Evolutionary conservation across 441 rosid species (phyloP).

Genomic region (Erodium moschatum): DNA sequence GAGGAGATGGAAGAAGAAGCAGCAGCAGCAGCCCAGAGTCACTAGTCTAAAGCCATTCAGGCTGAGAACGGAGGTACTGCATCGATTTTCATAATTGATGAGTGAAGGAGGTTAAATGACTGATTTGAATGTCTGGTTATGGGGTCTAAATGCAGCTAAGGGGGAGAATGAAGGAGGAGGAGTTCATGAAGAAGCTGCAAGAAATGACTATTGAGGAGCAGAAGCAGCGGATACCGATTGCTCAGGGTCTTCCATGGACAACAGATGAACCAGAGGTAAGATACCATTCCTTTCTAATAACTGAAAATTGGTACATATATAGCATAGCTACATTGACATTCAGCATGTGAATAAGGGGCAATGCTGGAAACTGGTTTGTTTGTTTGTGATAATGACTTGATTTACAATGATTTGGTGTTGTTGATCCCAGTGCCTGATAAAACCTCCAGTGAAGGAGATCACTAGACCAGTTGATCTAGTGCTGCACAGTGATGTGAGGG

Average conservation of each 20-base stretch:
- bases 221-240: constrained; percentile 62
- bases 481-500: constrained; percentile 70
- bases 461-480: constrained; percentile 66
- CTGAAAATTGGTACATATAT: neutral
- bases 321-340: neutral
- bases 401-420: constrained; percentile 11
- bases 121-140: constrained; percentile 16
- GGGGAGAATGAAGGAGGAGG: constrained; percentile 79
- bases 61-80: constrained; percentile 73
- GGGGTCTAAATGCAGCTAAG: constrained; percentile 47
- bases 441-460: constrained; percentile 61
- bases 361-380: neutral
- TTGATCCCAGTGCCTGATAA: constrained; percentile 49
- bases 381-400: no score
- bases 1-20: constrained; percentile 56
- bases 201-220: constrained; percentile 63
- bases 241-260: constrained; percentile 96
- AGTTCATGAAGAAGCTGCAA: constrained; percentile 60
- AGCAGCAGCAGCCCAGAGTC: constrained; percentile 46
- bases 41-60: constrained; percentile 69
- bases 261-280: constrained; percentile 91
- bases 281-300: neutral
- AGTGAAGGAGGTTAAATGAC: neutral
- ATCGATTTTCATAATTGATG: neutral
- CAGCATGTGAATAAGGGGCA: no score